Conservation (phyloP, 177 flowering plant genomes). For the Telopea speciosissima region DNA sequence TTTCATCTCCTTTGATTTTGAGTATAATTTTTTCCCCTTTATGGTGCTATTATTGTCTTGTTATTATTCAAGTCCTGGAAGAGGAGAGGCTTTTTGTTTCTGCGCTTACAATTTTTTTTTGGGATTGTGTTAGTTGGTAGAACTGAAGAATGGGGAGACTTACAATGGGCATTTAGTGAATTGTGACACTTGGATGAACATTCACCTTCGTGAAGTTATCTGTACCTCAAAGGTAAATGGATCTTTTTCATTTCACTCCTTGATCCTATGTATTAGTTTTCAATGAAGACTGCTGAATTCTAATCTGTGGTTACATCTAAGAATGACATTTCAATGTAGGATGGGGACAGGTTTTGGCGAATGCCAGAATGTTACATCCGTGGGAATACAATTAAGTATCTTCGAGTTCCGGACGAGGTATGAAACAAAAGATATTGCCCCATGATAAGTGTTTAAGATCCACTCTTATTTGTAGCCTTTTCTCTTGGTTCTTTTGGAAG, state of each 20-base stretch:
- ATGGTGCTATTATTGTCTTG: too few species aligned
- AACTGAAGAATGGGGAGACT: slow-evolving; percentile 94
- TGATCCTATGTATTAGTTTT: neutral
- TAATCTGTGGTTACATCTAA: neutral
- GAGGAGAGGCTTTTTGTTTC: too few species aligned
- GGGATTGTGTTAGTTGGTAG: slow-evolving; percentile 59
- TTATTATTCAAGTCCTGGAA: too few species aligned
- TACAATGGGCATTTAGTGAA: slow-evolving; percentile 96
- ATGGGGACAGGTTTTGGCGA: slow-evolving; percentile 94
- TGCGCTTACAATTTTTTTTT: neutral
- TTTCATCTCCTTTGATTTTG: neutral
- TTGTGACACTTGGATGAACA: slow-evolving; percentile 97
- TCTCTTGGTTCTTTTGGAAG: too few species aligned
- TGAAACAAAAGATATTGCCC: neutral
- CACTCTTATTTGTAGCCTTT: neutral
- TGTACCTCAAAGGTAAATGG: slow-evolving; percentile 81
- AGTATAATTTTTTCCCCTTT: too few species aligned
- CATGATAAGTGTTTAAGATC: neutral
- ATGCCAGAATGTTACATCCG: slow-evolving; percentile 95
- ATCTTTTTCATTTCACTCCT: neutral
- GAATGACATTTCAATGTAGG: slow-evolving; percentile 34
- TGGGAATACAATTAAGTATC: slow-evolving; percentile 95
- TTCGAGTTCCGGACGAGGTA: slow-evolving; percentile 98
- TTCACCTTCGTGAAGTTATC: slow-evolving; percentile 94
- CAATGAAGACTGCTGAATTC: neutral